Base-by-base conservation (phyloP, 805 yeast species). In the Wickerhamiella australiensis region DNA sequence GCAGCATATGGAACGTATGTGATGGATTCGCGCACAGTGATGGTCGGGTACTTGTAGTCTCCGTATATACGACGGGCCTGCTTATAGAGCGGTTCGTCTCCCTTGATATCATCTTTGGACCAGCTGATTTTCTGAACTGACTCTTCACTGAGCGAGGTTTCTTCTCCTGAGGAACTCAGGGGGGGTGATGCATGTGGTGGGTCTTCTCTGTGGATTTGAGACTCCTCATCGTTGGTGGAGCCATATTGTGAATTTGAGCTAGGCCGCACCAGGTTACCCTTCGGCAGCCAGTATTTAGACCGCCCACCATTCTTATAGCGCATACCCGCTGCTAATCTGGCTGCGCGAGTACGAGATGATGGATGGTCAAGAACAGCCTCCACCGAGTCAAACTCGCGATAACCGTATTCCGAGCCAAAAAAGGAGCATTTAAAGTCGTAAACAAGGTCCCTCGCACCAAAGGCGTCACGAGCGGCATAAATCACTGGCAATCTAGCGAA, bases 341-440 rank as follows among this genome's bases (percentile, higher is more conserved):
- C 80, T 71, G 74, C 72, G 54, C 80, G 69, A 3, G 82, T 76
- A 15, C 69, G 68, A 0, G 84, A 74, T n/a, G 73, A 73, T 1
- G 87, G 85, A 55, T 80, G 87, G 44, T 62, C 66, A 25, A 80
- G 71, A 41, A 76, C 58, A 0, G 83, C 79, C 54, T 82, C 85
- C 0, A 80, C 81, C 0, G 95, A 79, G 61, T 88, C 95, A 66
- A 87, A 90, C 50, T 78, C 78, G 52, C 82, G 75, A 62, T 85
- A 87, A 55, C 84, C 85, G 61, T 92, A 90, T 48, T 73, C 72
- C 50, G 78, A 79, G 2, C 92, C 90, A 1, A 80, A 75, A 48
- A 75, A 65, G 0, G 94, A 77, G 44, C 73, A 68, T 56, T 74
- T 77, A 61, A 88, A 81, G 67, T 92, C 99, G 62, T 78, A 76